Evolutionary conservation across 352 stramenopile species (phyloP), one percentile per base, ranked within the genome.

Genomic region (Blastocystis sp.): DNA sequence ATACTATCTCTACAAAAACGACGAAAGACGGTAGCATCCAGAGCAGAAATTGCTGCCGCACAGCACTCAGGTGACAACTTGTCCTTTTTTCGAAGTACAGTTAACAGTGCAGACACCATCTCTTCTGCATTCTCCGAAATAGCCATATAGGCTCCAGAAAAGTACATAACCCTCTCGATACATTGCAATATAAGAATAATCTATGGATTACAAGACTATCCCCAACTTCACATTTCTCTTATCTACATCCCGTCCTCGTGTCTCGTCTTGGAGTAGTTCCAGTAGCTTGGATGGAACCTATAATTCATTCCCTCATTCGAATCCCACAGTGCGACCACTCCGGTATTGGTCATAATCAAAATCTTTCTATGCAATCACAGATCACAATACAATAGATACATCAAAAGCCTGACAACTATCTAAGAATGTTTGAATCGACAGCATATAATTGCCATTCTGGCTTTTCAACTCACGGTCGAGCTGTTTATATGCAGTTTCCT

Each of bases 111-210:
- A 11, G n/a, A 51, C 14, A 80, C 43, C 16, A 63, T 39, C n/a
- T 59, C 32, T 12, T 63, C 69, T 7, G 69, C 69, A n/a, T 39
- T 37, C 24, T 80, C 69, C 4, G 69, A 80, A 39, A 42, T 42
- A 49, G 37, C 39, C 21, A 16, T n/a, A 49, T 80, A 80, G 21
- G 69, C 69, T 63, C 69, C 69, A 42, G 69, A 80, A 42, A 80
- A 80, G 51, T 7, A 39, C 69, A 80, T 80, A 27, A 54, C 69
- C 9, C 42, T 29, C 11, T n/a, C 21, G 46, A 80, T 9, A 16
- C 39, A 19, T n/a, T 80, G 35, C 11, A 80, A 35, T 43, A 80
- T 63, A 49, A 58, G 24, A 19, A 14, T 39, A 21, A 80, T 29
- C 69, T 80, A 78, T 16, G 19, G 4, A 39, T 80, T 11, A 80